Evolutionary conservation across 2,329 filamentous ascomycete genomes (phyloP), one percentile per base, ranked within the genome.

Genomic region (Calonectria pteridis): DNA sequence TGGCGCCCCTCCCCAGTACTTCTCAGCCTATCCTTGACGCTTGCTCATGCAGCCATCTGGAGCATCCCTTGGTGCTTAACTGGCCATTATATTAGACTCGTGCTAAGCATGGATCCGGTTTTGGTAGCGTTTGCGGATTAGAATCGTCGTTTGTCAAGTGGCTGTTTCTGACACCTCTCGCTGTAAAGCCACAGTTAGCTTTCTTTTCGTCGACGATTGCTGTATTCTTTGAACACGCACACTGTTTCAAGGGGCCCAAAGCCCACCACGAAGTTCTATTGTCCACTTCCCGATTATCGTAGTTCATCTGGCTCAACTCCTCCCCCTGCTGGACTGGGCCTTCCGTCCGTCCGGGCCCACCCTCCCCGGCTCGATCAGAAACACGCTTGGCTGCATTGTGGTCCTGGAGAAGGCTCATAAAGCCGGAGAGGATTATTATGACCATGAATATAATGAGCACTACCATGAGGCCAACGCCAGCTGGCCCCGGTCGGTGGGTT

Each of bases 401-500:
- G 23, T 77, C 75, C 7, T 70, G 64, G 33, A 68, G 65, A 10
- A 79, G 80, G 67, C 76, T 75, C 59, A 75, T 66, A 31, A 83
- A 80, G 64, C 82, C 70, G 18, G 75, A 71, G 20, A 69, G 68
- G 9, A 83, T 69, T 53, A 78, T 66, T 6, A 77, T 29, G 43
- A 77, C 35, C 62, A 82, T 80, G 65, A 77, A 76, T 46, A 75
- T 14, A 37, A 80, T 74, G 16, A 76, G 75, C 28, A 73, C 80
- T 29, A 77, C 73, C n/a, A 83, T 77, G 66, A 81, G 73, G 4
- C 77, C 82, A 37, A 82, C 78, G 65, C 83, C 82, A 33, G 79
- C 65, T 26, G 76, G 64, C 10, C 75, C 79, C 71, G 81, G 80
- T n/a, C 23, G 43, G 43, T 46, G 40, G 59, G 28, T 18, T 46